A percentile compares a stretch with the other conserved stretches of the same genome.
phyloP scores from a whole-genome alignment of 2,329 filamentous ascomycete species.

The Cercospora sesami region DNA sequence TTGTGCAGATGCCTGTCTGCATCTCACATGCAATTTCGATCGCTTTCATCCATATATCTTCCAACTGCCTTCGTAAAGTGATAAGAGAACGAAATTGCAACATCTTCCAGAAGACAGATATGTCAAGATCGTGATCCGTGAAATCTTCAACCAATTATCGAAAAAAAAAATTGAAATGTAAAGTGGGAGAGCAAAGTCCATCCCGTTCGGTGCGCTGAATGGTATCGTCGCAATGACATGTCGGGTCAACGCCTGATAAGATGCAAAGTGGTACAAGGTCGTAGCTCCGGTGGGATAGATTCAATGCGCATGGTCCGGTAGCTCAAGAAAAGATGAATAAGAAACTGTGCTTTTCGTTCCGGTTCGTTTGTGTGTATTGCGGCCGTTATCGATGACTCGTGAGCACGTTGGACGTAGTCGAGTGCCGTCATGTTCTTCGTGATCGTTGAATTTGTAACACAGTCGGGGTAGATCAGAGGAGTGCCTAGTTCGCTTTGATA shows the following conservation, averaged over 20 bases:
- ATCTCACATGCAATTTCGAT: not conserved
- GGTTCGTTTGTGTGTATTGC: constrained; percentile 16
- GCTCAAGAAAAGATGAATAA: constrained; percentile 17
- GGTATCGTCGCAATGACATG: constrained; percentile 23
- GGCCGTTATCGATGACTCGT: constrained; percentile 17
- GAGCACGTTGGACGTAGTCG: constrained; percentile 11
- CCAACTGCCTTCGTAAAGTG: not conserved
- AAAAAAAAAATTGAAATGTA: not conserved
- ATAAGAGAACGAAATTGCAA: not conserved
- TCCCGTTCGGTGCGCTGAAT: constrained; percentile 15
- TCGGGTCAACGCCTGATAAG: constrained; percentile 21
- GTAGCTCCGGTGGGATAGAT: constrained; percentile 7
- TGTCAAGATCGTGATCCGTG: not conserved
- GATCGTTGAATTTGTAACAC: constrained; percentile 10
- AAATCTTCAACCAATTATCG: not conserved
- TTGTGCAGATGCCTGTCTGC: not conserved
- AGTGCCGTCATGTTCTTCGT: constrained; percentile 12
- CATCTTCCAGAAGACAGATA: not conserved
- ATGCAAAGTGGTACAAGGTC: constrained; percentile 23
- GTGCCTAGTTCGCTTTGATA: constrained; percentile 79
- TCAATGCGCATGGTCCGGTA: constrained; percentile 2
- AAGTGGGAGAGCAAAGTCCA: constrained; percentile 12
- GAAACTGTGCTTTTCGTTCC: constrained; percentile 27
- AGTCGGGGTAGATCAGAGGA: not conserved
- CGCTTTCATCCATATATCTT: not conserved